Evolutionary conservation across 441 rosid genomes (phyloP).

Genomic region (Eruca vesicaria): DNA sequence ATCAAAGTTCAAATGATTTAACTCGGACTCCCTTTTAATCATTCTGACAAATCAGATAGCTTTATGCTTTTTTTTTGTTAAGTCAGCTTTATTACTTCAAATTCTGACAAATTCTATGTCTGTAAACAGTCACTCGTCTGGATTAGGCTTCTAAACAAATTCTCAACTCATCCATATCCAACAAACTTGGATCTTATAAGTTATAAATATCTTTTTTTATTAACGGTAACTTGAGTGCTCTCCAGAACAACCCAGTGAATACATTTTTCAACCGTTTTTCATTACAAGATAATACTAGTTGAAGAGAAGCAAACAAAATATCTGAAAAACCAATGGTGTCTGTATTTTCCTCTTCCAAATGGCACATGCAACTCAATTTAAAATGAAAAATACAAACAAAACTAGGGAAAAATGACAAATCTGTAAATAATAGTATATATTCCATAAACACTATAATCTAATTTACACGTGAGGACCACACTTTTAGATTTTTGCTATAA

Average conservation of each 20-base stretch:
- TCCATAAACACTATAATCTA: slow-evolving; percentile 27
- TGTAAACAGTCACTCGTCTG: slow-evolving; percentile 29
- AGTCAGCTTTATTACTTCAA: no score
- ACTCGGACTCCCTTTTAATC: slow-evolving; percentile 28
- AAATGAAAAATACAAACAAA: not conserved
- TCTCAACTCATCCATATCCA: not conserved
- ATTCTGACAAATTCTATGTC: slow-evolving; percentile 34
- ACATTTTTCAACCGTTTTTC: not conserved
- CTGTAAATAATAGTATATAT: slow-evolving; percentile 21
- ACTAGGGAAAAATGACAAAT: slow-evolving; percentile 20
- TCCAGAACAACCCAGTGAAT: slow-evolving; percentile 14
- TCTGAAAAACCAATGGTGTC: slow-evolving; percentile 23
- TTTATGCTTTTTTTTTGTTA: slow-evolving; percentile 6
- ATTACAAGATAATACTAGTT: slow-evolving; percentile 3
- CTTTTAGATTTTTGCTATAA: slow-evolving; percentile 5
- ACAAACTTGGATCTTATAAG: slow-evolving; percentile 5
- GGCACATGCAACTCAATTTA: slow-evolving; percentile 8
- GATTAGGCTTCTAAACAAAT: not conserved
- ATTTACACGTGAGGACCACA: slow-evolving; percentile 34
- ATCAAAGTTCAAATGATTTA: slow-evolving; percentile 30
- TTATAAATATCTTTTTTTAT: not conserved
- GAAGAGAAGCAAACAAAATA: slow-evolving; percentile 28
- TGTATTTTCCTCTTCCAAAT: slow-evolving; percentile 10
- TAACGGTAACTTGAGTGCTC: slow-evolving; percentile 11
- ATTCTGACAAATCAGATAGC: slow-evolving; percentile 19